Evolutionary conservation across 208 protist species (phyloP).

Genomic region (Leishmania major): DNA sequence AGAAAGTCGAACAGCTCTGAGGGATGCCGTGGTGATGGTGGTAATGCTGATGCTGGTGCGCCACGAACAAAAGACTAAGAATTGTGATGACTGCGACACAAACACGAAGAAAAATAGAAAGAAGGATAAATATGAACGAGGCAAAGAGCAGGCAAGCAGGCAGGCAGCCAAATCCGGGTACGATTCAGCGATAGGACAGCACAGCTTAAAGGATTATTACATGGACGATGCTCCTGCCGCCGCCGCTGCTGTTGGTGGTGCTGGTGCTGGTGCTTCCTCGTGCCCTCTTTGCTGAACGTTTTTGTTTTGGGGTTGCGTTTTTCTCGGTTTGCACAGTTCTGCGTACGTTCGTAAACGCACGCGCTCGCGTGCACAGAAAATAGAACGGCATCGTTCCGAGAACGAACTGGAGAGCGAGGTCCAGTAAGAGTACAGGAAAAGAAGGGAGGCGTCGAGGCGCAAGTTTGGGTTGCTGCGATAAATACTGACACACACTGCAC

Average conservation of each 20-base stretch:
- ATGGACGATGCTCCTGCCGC: too few species aligned
- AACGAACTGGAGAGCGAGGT: not conserved
- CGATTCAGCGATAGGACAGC: not conserved
- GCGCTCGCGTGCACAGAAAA: not conserved
- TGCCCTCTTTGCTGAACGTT: too few species aligned
- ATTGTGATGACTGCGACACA: too few species aligned
- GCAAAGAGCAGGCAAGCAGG: too few species aligned
- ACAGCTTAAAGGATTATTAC: not conserved
- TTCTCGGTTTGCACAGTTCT: not conserved
- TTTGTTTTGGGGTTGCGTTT: too few species aligned
- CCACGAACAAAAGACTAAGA: not conserved
- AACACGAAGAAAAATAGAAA: not conserved
- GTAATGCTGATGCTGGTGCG: not conserved
- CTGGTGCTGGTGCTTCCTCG: not conserved
- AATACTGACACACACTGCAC: not conserved
- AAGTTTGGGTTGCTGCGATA: not conserved
- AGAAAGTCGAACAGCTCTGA: not conserved
- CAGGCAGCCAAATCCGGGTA: not conserved
- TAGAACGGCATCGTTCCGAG: not conserved
- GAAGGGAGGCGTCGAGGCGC: not conserved
- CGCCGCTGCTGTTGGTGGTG: too few species aligned
- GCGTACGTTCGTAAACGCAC: not conserved
- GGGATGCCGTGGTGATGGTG: too few species aligned
- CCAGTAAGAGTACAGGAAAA: not conserved
- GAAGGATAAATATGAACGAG: not conserved